These are phyloP conservation scores for Colletotrichum tropicicola DNA, from an alignment of 2,329 filamentous ascomycete genomes.

Conservation along the genomic window DNA sequence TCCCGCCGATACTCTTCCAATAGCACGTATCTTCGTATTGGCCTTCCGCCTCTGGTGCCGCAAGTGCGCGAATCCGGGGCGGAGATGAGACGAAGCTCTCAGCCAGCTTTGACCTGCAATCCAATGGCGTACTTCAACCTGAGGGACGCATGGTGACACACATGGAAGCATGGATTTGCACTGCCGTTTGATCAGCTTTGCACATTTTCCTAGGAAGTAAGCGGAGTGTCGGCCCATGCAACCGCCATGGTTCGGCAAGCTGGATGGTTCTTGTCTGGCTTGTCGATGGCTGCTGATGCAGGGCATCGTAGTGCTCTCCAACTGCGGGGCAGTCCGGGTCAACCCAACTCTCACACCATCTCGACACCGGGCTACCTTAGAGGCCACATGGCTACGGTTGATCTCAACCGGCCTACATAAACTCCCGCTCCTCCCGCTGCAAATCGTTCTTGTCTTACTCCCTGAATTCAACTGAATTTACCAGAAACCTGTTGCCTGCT, in stretches of 20 bases:
- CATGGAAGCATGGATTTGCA: background rate
- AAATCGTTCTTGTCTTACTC: background rate
- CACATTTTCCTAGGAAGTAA: background rate
- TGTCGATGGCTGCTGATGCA: background rate
- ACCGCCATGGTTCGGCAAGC: background rate
- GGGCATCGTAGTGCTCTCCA: constrained; percentile 1
- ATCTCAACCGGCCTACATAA: background rate
- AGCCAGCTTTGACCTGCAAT: too few relatives aligned
- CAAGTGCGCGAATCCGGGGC: too few relatives aligned
- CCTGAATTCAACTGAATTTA: background rate
- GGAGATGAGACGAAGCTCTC: too few relatives aligned
- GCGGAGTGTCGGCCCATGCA: constrained; percentile 2
- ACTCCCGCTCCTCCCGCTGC: background rate
- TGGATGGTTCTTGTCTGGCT: constrained; percentile 1
- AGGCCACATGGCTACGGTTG: background rate
- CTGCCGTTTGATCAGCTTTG: background rate
- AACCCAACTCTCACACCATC: background rate
- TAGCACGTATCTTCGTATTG: too few relatives aligned
- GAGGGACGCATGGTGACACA: background rate
- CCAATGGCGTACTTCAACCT: background rate
- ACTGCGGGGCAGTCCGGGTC: constrained; percentile 16
- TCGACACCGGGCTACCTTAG: background rate
- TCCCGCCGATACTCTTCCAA: too few relatives aligned
- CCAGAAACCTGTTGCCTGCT: background rate
- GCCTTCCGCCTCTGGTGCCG: too few relatives aligned